Conservation (phyloP, 805 yeast species). For the Wickerhamiella occidentalis region DNA sequence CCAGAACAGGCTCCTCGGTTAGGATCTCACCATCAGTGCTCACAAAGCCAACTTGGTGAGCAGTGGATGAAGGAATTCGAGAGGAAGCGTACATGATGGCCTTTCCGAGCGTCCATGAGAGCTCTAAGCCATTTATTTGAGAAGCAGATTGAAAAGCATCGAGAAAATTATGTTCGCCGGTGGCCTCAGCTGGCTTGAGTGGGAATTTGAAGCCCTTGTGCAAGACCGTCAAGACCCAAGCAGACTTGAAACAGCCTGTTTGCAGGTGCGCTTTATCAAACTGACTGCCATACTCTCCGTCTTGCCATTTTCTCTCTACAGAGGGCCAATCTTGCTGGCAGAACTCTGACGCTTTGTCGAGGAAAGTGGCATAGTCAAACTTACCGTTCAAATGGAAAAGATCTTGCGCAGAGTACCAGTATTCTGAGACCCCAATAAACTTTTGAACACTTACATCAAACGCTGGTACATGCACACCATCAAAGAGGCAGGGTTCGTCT, state of each 20-base stretch:
- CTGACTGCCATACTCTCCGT: constrained; percentile 43
- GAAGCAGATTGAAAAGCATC: constrained; percentile 74
- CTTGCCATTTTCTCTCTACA: constrained; percentile 35
- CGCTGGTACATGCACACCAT: constrained; percentile 89
- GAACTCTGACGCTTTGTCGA: constrained; percentile 50
- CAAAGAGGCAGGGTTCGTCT: constrained; percentile 83
- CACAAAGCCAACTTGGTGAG: constrained; percentile 8
- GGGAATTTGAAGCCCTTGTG: constrained; percentile 93
- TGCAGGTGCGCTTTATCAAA: constrained; percentile 45
- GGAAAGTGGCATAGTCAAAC: constrained; percentile 62
- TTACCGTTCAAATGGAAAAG: constrained; percentile 81
- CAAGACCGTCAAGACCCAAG: constrained; percentile 80
- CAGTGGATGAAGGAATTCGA: constrained; percentile 32
- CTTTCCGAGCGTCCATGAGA: constrained; percentile 93
- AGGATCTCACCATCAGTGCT: constrained; percentile 1
- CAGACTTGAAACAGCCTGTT: constrained; percentile 85
- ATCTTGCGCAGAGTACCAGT: constrained; percentile 95
- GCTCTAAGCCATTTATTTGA: constrained; percentile 66
- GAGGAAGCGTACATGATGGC: constrained; percentile 74
- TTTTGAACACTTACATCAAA: constrained; percentile 68
- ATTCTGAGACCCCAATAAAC: constrained; percentile 90
- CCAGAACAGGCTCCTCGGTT: constrained; percentile 3
- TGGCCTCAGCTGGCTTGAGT: constrained; percentile 24
- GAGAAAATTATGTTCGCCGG: constrained; percentile 26
- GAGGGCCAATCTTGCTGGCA: constrained; percentile 67